These are phyloP conservation scores for Glarea lozoyensis DNA, from an alignment of 495 filamentous ascomycete genomes.

Conservation along the genomic window DNA sequence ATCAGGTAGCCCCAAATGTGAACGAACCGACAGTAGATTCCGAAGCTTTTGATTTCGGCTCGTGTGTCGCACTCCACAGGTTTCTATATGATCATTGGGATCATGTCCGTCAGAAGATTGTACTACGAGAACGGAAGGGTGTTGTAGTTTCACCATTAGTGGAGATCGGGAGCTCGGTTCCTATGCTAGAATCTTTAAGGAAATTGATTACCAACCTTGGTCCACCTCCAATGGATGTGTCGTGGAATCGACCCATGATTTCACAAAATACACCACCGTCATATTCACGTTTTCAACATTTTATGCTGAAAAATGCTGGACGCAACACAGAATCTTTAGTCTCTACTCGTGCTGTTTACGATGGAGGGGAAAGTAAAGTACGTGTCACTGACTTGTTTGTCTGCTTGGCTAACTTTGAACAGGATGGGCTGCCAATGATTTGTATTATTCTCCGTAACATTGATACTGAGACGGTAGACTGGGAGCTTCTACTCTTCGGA, in stretches of 20 bases:
- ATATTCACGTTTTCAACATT: conserved; percentile 60
- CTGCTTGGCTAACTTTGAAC: conserved; percentile 1
- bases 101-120: conserved; percentile 51
- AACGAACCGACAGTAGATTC: conserved; percentile 23
- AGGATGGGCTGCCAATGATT: conserved; percentile 56
- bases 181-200: conserved; percentile 41
- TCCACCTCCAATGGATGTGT: conserved; percentile 53
- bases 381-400: not conserved
- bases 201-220: conserved; percentile 54
- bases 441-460: conserved; percentile 58
- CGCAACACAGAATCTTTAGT: conserved; percentile 49
- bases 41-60: conserved; percentile 59
- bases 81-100: conserved; percentile 65
- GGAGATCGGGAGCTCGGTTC: conserved; percentile 32
- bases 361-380: conserved; percentile 57
- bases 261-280: conserved; percentile 46
- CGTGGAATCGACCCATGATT: conserved; percentile 52
- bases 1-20: conserved; percentile 31
- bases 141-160: conserved; percentile 41
- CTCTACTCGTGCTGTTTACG: conserved; percentile 54
- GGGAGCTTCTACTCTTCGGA: conserved; percentile 52
- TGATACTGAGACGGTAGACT: conserved; percentile 48
- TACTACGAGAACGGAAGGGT: conserved; percentile 44
- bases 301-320: conserved; percentile 59
- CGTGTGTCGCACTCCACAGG: conserved; percentile 53